Base-by-base conservation (phyloP, 2,329 filamentous ascomycete species). In the Fusarium equiseti region DNA sequence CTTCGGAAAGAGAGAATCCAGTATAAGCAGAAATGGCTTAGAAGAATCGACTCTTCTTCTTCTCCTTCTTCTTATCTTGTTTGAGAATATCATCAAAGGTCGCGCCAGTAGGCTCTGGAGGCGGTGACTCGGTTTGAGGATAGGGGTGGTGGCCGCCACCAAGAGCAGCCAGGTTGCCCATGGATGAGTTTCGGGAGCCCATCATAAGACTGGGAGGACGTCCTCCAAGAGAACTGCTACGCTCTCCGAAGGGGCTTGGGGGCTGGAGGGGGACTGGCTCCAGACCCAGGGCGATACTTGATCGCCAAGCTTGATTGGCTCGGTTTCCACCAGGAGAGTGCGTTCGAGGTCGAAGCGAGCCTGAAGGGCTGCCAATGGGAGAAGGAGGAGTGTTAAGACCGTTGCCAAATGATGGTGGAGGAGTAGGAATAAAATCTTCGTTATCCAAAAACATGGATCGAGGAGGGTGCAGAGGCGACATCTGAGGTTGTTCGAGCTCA, bases 41-140 rank as follows among this genome's bases (percentile, higher is more conserved):
- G 67, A 82, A 83, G 69, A 82, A 83, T 50, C 81, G 77, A 51
- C 78, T 77, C 77, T 81, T 83, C 75, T 82, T 83, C 79, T 82
- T 82, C 35, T 74, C 58, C 66, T 79, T 79, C 64, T 79, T 79
- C 67, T 79, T 78, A 11, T 73, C 71, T 44, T 79, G 70, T 13
- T 70, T 72, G n/a, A 86, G 75, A 38, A 86, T 86, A 51, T 86
- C 84, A 66, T 86, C 84, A 73, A 86, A 86, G 0, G 84, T 86
- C 29, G 80, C 78, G 5, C 81, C 79, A 13, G 79, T 74, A 24
- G 68, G 71, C 11, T 75, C 67, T 8, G 73, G 66, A 24, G 71
- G 70, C 4, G 73, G 59, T 11, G 72, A 74, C 13, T 75, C 73
- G 22, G 61, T 63, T 45, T 71, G 69, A 27, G 62, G 49, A 22